Evolutionary conservation across 176 grass and related monocot genomes (phyloP), one percentile per base, ranked within the genome.

Genomic region (Hordeum vulgare): DNA sequence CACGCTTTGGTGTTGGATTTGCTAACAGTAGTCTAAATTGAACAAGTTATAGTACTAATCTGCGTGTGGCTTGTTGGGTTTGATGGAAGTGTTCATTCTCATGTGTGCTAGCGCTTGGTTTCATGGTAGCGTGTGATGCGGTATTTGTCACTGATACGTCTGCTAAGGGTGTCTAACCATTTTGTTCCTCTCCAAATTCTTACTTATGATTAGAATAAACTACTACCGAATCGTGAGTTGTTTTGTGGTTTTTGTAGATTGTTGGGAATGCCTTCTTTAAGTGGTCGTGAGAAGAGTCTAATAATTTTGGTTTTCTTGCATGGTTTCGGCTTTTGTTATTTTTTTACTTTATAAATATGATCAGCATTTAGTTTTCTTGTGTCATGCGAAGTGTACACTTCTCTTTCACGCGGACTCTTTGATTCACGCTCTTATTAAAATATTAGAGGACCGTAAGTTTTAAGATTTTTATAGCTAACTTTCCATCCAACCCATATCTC

Each of bases 81-180:
- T n/a, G n/a, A n/a, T n/a, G n/a, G n/a, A n/a, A n/a, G n/a, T n/a
- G 36, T 81, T 86, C 24, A 82, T 77, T 29, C 21, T 11, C 5
- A 23, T 23, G 3, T 75, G 23, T 24, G 21, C 36, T 57, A 12
- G 5, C 71, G 24, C 28, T 61, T 77, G 37, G 11, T 45, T 51
- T 28, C 26, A 12, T 76, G 40, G 61, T 85, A 69, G 15, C 39
- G 41, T 73, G 45, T 23, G 18, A 70, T 71, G 20, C 26, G 23
- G 4, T 37, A 31, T 60, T 28, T 60, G 15, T 9, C 74, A 71
- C 24, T 63, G 53, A 39, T 78, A 14, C 12, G 12, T 63, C 67
- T 62, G 12, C 78, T 81, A 51, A 21, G 44, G 41, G 20, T 77
- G 62, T 10, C 33, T 39, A 11, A 4, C 41, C 13, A 11, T 62